Base-by-base conservation (phyloP, 2,329 filamentous ascomycete genomes). In the Arthrocladium fulminans region DNA sequence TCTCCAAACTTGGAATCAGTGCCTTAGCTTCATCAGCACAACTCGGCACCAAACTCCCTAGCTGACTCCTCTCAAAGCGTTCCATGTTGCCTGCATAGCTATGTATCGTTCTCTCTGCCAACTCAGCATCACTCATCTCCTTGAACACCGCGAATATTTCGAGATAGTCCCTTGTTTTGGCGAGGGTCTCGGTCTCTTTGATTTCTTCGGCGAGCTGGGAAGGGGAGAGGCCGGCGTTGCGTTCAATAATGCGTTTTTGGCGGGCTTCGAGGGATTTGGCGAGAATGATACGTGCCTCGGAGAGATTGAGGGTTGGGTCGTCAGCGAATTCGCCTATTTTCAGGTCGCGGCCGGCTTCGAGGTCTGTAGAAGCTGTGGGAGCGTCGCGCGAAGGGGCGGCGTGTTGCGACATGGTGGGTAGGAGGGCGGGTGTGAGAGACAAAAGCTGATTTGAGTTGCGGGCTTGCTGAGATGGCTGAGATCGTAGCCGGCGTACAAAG, bases 91-190 rank as follows among this genome's bases (percentile, higher is more conserved):
- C 68, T 55, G 81, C 80, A 63, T 88, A 84, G 50, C 83, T 79
- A 57, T 85, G 85, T 54, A 96, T 76, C 59, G 96, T 73, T 51
- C 87, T 81, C 68, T 94, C 88, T 25, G 97, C 88, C n/a, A 88
- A 86, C 70, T 95, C 86, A 62, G 95, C 86, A 57, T 92, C 92
- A 66, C 94, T 87, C 66, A 90, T 88, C 61, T 89, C 83, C 71
- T 95, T 94, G 77, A 97, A 97, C 29, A 92, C 86, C 15, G 89
- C 85, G 69, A 98, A 98, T 54, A 88, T 82, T 60, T 95, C 88
- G 47, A 97, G 80, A 69, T 98, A 97, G 63, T 89, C 87, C 56
- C 88, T 77, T 22, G 90, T 96, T 67, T 94, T 89, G 54, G 80
- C 81, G 49, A 95, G 76, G 66, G 89, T 88, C 20, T 59, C 56